These are phyloP conservation scores for Boletus speciosus DNA, from an alignment of 768 basidiomycete species.

Conservation along the genomic window DNA sequence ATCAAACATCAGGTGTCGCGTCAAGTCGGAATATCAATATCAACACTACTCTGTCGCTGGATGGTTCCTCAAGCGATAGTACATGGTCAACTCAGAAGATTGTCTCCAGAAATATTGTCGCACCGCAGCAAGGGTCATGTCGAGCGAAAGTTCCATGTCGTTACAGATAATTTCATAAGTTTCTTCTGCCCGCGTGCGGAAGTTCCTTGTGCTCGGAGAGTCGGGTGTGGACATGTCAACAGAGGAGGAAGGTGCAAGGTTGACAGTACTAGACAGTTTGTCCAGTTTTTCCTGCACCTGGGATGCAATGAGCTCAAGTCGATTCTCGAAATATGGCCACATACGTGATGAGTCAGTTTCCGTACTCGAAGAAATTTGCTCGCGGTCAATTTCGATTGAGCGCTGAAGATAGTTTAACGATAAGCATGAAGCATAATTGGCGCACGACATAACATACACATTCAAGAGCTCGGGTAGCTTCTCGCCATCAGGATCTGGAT, in stretches of 20 bases:
- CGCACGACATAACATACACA: conserved; percentile 52
- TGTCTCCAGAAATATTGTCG: conserved; percentile 89
- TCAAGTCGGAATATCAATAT: conserved; percentile 3
- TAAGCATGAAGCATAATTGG: background rate
- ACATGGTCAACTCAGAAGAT: conserved; percentile 65
- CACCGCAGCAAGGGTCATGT: conserved; percentile 88
- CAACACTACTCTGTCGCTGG: background rate
- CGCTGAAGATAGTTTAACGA: conserved; percentile 32
- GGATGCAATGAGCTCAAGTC: conserved; percentile 5
- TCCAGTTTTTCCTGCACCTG: conserved; percentile 85
- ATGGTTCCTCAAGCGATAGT: conserved; percentile 56
- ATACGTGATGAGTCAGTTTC: conserved; percentile 80
- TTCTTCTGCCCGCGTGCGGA: conserved; percentile 52
- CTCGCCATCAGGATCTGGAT: conserved; percentile 53
- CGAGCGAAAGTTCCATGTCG: conserved; percentile 73
- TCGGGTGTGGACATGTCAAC: conserved; percentile 38
- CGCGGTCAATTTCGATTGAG: conserved; percentile 85
- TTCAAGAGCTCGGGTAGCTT: conserved; percentile 79
- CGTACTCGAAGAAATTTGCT: conserved; percentile 80
- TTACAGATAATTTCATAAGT: conserved; percentile 87
- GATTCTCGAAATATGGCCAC: conserved; percentile 24
- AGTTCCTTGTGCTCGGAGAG: conserved; percentile 22
- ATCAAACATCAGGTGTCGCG: background rate
- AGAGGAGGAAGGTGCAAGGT: conserved; percentile 29
- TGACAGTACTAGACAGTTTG: conserved; percentile 40